Evolutionary conservation across 352 stramenopile genomes (phyloP), one percentile per base, ranked within the genome.

Genomic region (Globisporangium middletonii): DNA sequence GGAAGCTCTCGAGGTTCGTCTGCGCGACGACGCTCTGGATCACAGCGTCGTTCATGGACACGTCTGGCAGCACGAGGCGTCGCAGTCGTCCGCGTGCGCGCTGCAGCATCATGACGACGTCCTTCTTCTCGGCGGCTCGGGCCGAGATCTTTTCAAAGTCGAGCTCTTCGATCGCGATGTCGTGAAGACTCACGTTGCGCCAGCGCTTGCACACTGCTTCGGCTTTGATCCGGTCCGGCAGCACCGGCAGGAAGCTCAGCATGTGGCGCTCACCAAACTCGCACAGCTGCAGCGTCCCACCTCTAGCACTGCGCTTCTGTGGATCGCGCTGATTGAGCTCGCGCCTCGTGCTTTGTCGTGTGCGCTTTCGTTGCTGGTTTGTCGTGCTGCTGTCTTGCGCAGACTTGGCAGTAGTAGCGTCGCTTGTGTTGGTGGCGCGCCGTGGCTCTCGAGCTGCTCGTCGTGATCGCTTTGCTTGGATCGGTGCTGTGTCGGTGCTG

Each of bases 141-240:
- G 60, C 62, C 8, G 54, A 63, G 38, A 77, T 61, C 42, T 63
- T 62, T 0, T 68, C 63, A 41, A 88, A 86, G 43, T 89, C 75
- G 5, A 91, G 53, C 41, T 77, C 72, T 2, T 56, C 52, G 44
- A 86, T 66, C 9, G 71, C 60, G 11, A 88, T 26, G 5, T 84
- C 62, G 2, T 71, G 64, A 4, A 46, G 67, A 27, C 69, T 86
- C 48, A 83, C 15, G 8, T 44, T 56, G 2, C 67, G 63, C 78
- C 81, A 91, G 47, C 77, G 72, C 55, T 61, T 77, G 60, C 81
- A 89, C 28, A 88, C 78, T 0, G 65, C 46, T 55, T 86, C 81
- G n/a, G 63, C 66, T 5, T 48, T 62, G 26, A 88, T 54, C 13
- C 81, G 76, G 30, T 86, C 72, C 4, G 77, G 77, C 27, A 91